phyloP scores from a whole-genome alignment of 768 basidiomycete species.

The Phlebiopsis flavidoalba region DNA sequence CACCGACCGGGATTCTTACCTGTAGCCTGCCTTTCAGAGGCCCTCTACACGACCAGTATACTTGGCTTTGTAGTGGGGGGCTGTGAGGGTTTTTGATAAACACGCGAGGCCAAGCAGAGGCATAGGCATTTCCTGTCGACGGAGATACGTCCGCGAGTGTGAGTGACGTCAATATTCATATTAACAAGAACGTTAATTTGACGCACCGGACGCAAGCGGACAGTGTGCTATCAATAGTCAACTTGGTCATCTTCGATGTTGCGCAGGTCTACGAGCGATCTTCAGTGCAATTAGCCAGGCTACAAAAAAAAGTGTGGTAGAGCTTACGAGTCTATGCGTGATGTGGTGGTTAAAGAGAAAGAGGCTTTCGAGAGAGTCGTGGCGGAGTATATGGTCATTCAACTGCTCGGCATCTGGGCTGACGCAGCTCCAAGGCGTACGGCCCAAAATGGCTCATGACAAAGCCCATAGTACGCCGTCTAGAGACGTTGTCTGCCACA shows the following conservation, averaged over 20 bases:
- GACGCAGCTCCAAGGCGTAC: too few relatives aligned
- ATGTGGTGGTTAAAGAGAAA: too few relatives aligned
- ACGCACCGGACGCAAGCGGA: constrained; percentile 24
- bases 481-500: too few relatives aligned
- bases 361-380: too few relatives aligned
- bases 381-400: too few relatives aligned
- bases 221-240: constrained; percentile 4
- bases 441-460: too few relatives aligned
- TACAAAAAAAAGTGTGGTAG: too few relatives aligned
- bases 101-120: constrained; percentile 67
- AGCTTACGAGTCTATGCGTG: too few relatives aligned
- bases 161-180: neutral
- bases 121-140: constrained; percentile 41
- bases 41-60: constrained; percentile 67
- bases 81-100: constrained; percentile 77
- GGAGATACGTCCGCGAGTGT: neutral
- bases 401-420: too few relatives aligned
- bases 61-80: constrained; percentile 43
- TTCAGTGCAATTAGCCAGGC: too few relatives aligned
- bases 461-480: too few relatives aligned
- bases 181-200: neutral
- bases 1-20: constrained; percentile 7
- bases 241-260: neutral
- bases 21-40: constrained; percentile 67
- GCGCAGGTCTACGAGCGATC: too few relatives aligned